Conservation (phyloP, 495 filamentous ascomycete genomes). For the Tetracladium setigerum region DNA sequence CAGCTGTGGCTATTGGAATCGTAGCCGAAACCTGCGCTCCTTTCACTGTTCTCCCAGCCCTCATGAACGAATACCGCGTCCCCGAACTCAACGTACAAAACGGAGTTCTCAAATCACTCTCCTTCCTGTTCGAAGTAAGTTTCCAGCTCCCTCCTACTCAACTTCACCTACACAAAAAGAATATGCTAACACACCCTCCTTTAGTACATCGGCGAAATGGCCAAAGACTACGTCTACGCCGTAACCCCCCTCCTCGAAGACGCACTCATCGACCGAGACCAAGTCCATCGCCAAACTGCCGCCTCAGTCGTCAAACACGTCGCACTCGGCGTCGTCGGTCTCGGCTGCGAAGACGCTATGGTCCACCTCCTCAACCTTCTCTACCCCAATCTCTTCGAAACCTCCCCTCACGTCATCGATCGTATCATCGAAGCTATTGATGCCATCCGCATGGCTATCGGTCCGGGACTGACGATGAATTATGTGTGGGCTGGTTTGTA, state of each 20-base stretch:
- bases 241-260: conserved; percentile 96
- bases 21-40: conserved; percentile 99
- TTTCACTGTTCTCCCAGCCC: conserved; percentile 94
- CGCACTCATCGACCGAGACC: conserved; percentile 94
- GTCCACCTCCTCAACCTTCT: conserved; percentile 92
- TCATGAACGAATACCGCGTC: conserved; percentile 99
- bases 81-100: conserved; percentile 99
- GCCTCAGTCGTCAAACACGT: conserved; percentile 96
- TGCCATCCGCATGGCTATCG: conserved; percentile 90
- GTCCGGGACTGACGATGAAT: conserved; percentile 86
- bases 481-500: conserved; percentile 97
- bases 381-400: conserved; percentile 97
- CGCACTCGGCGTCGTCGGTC: conserved; percentile 87
- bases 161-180: no score
- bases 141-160: no score
- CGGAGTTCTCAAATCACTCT: conserved; percentile 92
- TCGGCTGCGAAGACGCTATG: conserved; percentile 99
- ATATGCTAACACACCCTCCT: no score
- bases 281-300: conserved; percentile 96
- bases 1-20: conserved; percentile 97
- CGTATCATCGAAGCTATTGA: conserved; percentile 95
- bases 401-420: conserved; percentile 96
- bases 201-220: conserved; percentile 99
- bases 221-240: conserved; percentile 98
- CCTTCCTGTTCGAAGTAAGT: conserved; percentile 98